Conservation (phyloP, 2,329 filamentous ascomycete genomes). For the Cladosporium sp. region DNA sequence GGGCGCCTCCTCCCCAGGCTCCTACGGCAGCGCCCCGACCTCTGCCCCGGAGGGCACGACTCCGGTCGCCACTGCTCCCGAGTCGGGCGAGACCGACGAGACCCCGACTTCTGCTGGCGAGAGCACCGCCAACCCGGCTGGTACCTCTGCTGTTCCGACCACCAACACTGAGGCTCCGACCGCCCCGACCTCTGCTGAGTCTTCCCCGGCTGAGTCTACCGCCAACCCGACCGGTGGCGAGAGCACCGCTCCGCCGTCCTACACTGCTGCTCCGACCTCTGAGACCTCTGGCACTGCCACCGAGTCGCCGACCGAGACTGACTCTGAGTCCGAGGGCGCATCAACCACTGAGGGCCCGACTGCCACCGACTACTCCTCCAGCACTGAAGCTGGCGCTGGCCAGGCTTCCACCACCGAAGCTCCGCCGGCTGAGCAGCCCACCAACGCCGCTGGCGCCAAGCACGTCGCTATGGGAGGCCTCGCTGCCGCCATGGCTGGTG, state of each 20-base stretch:
- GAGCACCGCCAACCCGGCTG: conserved; percentile 18
- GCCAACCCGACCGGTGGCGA: conserved; percentile 2
- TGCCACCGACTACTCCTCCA: conserved; percentile 7
- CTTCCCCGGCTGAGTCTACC: conserved; percentile 7
- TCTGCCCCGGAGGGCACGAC: conserved; percentile 13
- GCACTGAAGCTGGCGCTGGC: conserved; percentile 14
- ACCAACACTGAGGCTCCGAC: conserved; percentile 15
- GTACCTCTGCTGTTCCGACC: background rate
- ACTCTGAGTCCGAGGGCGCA: conserved; percentile 2
- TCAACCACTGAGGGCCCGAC: conserved; percentile 9
- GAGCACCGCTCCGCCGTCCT: conserved; percentile 3
- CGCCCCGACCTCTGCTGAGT: conserved; percentile 10
- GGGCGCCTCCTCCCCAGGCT: conserved; percentile 10
- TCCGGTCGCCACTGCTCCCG: conserved; percentile 4
- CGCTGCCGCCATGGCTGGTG: conserved; percentile 20
- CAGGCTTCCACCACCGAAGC: conserved; percentile 17
- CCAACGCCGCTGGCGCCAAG: conserved; percentile 18
- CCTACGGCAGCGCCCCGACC: conserved; percentile 13
- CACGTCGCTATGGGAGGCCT: conserved; percentile 18
- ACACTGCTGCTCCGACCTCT: background rate
- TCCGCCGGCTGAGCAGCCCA: conserved; percentile 14
- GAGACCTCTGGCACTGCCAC: background rate
- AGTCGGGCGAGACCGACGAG: conserved; percentile 14
- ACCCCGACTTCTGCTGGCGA: conserved; percentile 14
- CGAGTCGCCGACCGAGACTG: conserved; percentile 3